Percentiles rank a stretch among this genome's conserved stretches.
Conservation (phyloP, 192 early-diverging fungal species). For the Dimargaris verticillata region DNA sequence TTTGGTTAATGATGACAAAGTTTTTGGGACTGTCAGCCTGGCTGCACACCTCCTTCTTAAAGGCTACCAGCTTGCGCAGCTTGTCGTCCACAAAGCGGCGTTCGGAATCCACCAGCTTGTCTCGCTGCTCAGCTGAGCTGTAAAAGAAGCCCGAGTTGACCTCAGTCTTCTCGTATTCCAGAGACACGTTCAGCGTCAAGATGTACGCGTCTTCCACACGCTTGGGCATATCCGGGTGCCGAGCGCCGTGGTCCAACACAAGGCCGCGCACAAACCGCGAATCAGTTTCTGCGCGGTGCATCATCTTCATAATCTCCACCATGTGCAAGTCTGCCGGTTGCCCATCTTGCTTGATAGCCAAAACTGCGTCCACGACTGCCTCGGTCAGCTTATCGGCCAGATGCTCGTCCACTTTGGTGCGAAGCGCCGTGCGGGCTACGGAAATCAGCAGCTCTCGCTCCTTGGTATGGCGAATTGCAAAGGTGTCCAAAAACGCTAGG, state of each 20-base stretch:
- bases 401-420: constrained; percentile 81
- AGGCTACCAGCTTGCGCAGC: constrained; percentile 84
- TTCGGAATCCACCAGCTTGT: constrained; percentile 96
- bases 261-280: constrained; percentile 82
- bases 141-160: constrained; percentile 99
- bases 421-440: constrained; percentile 86
- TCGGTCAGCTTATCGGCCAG: constrained; percentile 89
- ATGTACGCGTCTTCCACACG: constrained; percentile 73
- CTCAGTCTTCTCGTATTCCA: constrained; percentile 99
- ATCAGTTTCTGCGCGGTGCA: constrained; percentile 96
- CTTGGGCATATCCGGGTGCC: constrained; percentile 99
- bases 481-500: constrained; percentile 78
- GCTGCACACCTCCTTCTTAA: constrained; percentile 89
- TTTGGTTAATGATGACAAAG: constrained; percentile 97
- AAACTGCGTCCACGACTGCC: constrained; percentile 91
- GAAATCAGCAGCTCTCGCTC: constrained; percentile 82
- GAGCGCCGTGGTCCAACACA: constrained; percentile 95
- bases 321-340: constrained; percentile 95
- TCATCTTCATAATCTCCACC: constrained; percentile 99
- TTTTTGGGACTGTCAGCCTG: constrained; percentile 61
- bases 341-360: constrained; percentile 62
- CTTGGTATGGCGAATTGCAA: constrained; percentile 56
- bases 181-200: constrained; percentile 88
- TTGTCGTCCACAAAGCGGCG: constrained; percentile 88
- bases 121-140: constrained; percentile 91